Percentiles rank a stretch among this genome's conserved stretches.
Evolutionary conservation across 2,329 filamentous ascomycete genomes (phyloP).

Genomic region (Penicillium sp.): DNA sequence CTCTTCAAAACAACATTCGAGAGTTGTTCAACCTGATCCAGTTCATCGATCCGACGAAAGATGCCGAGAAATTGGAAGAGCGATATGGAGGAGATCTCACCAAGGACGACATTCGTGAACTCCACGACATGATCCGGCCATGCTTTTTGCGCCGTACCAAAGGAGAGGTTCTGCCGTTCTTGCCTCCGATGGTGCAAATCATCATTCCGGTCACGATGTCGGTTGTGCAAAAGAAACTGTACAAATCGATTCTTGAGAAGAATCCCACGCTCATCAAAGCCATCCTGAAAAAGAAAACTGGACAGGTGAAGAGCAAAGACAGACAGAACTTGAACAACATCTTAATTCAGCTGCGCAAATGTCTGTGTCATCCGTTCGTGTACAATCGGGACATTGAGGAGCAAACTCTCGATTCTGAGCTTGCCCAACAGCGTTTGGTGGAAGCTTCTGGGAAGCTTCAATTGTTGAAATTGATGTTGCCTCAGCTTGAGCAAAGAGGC

Average conservation of each 20-base stretch:
- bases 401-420: constrained; percentile 59
- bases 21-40: constrained; percentile 97
- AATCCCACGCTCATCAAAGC: constrained; percentile 86
- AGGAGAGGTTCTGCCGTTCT: constrained; percentile 82
- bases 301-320: constrained; percentile 66
- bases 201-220: constrained; percentile 97
- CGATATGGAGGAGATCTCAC: constrained; percentile 75
- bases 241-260: constrained; percentile 88
- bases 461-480: constrained; percentile 80
- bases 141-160: constrained; percentile 80
- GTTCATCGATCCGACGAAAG: constrained; percentile 74
- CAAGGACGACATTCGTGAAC: constrained; percentile 74
- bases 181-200: constrained; percentile 91
- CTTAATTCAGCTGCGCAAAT: constrained; percentile 90
- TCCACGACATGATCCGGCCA: constrained; percentile 80
- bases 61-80: constrained; percentile 73
- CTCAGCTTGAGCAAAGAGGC: constrained; percentile 79
- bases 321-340: constrained; percentile 88
- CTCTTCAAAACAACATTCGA: constrained; percentile 79
- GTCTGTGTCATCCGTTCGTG: constrained; percentile 92
- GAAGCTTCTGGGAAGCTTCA: constrained; percentile 90
- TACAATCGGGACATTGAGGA: constrained; percentile 93
- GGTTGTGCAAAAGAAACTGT: constrained; percentile 86
- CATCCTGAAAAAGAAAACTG: constrained; percentile 70
- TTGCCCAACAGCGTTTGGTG: constrained; percentile 77